Percentiles rank a stretch among this genome's conserved stretches.
Evolutionary conservation across 2,329 filamentous ascomycete species (phyloP).

Genomic region (Exophiala lecanii-corni): DNA sequence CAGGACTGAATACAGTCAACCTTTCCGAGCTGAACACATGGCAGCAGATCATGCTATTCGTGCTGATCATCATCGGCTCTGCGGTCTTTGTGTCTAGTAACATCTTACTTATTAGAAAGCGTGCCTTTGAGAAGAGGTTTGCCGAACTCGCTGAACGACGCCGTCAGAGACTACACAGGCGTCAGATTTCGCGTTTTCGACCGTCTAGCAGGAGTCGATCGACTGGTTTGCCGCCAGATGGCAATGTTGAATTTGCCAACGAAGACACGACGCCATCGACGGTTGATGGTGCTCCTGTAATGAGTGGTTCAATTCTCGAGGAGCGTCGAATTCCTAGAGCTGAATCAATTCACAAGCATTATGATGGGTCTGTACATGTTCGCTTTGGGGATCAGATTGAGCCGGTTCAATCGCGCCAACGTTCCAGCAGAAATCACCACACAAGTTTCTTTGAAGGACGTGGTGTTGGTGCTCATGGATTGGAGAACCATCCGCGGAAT

Average conservation of each 20-base stretch:
- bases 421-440: constrained; percentile 6
- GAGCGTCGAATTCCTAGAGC: no score
- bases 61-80: constrained; percentile 45
- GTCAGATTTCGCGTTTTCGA: background rate
- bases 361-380: constrained; percentile 15
- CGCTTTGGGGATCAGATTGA: constrained; percentile 11
- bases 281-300: no score
- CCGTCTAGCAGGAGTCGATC: no score
- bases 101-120: constrained; percentile 39
- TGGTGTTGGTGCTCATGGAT: constrained; percentile 20
- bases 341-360: no score
- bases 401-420: constrained; percentile 4
- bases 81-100: constrained; percentile 44
- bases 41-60: constrained; percentile 44
- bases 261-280: no score
- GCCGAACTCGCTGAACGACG: constrained; percentile 18
- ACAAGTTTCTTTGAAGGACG: constrained; percentile 19
- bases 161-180: constrained; percentile 4
- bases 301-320: no score
- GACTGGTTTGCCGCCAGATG: no score
- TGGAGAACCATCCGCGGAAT: constrained; percentile 22
- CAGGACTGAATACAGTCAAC: constrained; percentile 46
- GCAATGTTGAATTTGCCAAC: no score
- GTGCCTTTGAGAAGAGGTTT: constrained; percentile 29
- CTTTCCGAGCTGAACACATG: constrained; percentile 44